These are phyloP conservation scores for Fraxinus albicans DNA, from an alignment of 305 asterid species.

Conservation along the genomic window DNA sequence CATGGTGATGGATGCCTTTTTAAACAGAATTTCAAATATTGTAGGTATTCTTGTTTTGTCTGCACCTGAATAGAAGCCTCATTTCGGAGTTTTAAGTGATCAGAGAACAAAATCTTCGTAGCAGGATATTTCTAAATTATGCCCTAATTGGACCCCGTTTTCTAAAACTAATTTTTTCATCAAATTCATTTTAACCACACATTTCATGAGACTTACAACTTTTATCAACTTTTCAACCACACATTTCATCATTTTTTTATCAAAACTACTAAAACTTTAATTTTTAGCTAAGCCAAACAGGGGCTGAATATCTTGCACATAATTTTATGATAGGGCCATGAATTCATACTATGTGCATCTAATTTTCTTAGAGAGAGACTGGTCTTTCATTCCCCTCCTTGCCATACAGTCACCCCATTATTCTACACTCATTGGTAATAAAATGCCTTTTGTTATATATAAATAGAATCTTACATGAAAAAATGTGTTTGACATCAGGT, in stretches of 20 bases:
- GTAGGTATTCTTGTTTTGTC: neutral
- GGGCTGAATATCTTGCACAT: neutral
- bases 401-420: neutral
- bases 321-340: neutral
- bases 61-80: neutral
- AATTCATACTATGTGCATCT: neutral
- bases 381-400: neutral
- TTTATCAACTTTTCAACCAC: neutral
- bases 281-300: neutral
- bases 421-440: neutral
- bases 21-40: neutral
- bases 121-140: neutral
- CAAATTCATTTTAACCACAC: too few species aligned
- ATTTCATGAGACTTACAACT: neutral
- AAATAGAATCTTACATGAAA: constrained; percentile 13
- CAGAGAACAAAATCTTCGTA: neutral
- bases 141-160: neutral
- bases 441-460: neutral
- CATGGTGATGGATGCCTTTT: neutral
- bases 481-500: constrained; percentile 45
- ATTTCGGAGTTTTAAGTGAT: neutral
- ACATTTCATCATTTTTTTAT: too few species aligned
- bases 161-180: neutral
- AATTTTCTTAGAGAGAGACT: neutral
- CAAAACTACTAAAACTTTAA: neutral